phyloP scores from a whole-genome alignment of 345 rosid genomes.

The Erucastrum elatum region DNA sequence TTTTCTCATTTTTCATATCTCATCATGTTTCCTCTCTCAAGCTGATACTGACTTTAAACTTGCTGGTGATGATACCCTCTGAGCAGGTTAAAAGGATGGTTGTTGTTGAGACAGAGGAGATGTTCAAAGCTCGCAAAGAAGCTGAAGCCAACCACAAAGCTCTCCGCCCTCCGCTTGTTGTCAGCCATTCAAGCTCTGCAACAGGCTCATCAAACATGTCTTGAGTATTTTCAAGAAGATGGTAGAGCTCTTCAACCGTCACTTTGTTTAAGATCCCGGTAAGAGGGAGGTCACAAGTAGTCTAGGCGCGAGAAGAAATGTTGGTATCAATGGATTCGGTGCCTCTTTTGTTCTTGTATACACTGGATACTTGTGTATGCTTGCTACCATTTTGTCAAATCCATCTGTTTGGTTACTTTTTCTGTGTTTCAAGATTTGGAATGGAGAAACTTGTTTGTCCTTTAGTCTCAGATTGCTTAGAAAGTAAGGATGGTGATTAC shows the following conservation, averaged over 20 bases:
- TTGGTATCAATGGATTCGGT: conserved; percentile 2
- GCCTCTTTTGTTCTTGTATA: conserved; percentile 11
- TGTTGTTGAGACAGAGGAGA: conserved; percentile 77
- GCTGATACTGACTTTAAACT: background rate
- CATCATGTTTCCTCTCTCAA: background rate
- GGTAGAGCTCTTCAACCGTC: conserved; percentile 19
- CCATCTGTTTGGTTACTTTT: background rate
- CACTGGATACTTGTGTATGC: conserved; percentile 13
- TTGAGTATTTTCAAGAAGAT: conserved; percentile 18
- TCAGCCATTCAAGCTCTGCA: conserved; percentile 50
- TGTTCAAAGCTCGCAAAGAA: conserved; percentile 73
- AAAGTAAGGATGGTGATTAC: too few species aligned
- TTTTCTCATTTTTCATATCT: too few species aligned
- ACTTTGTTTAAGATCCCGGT: conserved; percentile 16
- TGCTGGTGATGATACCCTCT: background rate
- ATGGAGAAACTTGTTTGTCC: too few species aligned
- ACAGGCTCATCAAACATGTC: conserved; percentile 42
- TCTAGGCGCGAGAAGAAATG: background rate
- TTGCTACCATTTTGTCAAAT: background rate
- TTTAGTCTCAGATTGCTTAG: too few species aligned
- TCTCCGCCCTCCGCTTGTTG: conserved; percentile 57
- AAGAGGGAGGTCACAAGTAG: conserved; percentile 16
- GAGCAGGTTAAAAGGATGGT: conserved; percentile 71
- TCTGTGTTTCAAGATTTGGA: background rate
- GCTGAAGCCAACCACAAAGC: conserved; percentile 57